Percentiles rank a stretch among this genome's conserved stretches.
Conservation (phyloP, 2,329 filamentous ascomycete species). For the Plenodomus lindquistii region DNA sequence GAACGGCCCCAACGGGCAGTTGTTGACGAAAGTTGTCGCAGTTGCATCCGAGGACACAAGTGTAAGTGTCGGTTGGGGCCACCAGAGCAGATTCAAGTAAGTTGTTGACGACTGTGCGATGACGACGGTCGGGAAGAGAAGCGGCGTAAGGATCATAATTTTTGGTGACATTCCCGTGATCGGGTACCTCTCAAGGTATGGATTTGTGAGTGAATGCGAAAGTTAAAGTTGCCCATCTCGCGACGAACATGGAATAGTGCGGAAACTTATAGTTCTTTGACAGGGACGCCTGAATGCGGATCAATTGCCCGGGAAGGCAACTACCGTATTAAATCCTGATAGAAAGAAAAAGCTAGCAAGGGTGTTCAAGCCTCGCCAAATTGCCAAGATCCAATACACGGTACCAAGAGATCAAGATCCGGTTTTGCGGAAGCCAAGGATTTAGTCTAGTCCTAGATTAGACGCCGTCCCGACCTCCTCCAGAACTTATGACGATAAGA, state of each 20-base stretch:
- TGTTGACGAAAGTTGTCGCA: constrained; percentile 9
- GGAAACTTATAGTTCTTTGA: neutral
- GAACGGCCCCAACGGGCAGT: neutral
- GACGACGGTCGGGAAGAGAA: neutral
- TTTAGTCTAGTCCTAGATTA: neutral
- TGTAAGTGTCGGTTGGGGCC: neutral
- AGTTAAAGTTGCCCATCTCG: neutral
- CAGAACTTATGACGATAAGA: no score
- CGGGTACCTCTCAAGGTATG: neutral
- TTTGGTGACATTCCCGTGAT: neutral
- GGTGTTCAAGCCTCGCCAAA: no score
- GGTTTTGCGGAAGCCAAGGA: neutral
- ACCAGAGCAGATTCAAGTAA: constrained; percentile 3
- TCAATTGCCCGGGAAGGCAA: neutral
- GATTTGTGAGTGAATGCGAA: no score
- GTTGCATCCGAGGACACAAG: constrained; percentile 3
- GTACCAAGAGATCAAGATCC: neutral
- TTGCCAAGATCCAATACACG: no score
- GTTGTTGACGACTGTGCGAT: constrained; percentile 6
- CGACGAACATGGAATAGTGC: neutral
- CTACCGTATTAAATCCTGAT: no score
- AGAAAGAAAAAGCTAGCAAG: no score
- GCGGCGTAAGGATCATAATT: neutral
- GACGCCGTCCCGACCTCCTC: neutral
- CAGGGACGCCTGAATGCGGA: neutral